Conservation (phyloP, 208 protist species). For the Leishmania arabica region DNA sequence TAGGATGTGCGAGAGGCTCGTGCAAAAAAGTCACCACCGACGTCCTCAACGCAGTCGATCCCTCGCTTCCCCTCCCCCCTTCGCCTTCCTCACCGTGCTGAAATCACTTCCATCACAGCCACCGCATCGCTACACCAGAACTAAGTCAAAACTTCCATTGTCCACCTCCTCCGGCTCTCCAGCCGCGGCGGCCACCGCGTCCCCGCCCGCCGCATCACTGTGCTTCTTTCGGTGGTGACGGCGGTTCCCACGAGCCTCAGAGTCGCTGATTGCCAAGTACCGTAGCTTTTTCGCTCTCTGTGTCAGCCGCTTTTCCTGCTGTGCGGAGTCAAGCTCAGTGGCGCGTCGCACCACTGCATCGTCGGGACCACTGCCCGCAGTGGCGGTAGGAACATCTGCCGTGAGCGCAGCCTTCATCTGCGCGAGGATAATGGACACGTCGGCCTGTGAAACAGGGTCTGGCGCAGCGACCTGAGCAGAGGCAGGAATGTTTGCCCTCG, state of each 20-base stretch:
- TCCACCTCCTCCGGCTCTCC: slow-evolving; percentile 4
- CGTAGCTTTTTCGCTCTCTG: background rate
- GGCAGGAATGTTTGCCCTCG: background rate
- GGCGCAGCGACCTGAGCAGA: background rate
- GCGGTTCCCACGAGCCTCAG: slow-evolving; percentile 1
- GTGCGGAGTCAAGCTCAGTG: background rate
- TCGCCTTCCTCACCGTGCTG: background rate
- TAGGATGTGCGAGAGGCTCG: background rate
- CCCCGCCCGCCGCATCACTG: background rate
- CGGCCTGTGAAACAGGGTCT: background rate
- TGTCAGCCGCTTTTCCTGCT: too few relatives aligned
- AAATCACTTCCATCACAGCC: background rate
- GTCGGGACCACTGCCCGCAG: background rate
- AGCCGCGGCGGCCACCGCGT: too few relatives aligned
- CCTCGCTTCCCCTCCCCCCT: background rate
- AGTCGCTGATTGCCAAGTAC: background rate
- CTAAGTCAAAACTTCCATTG: slow-evolving; percentile 46
- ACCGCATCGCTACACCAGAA: slow-evolving; percentile 24
- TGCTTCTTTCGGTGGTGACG: slow-evolving; percentile 7
- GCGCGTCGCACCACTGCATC: background rate
- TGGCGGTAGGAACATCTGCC: background rate
- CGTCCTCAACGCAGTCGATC: background rate
- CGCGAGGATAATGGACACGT: slow-evolving; percentile 23
- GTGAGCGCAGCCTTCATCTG: slow-evolving; percentile 30
- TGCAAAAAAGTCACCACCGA: too few relatives aligned